Evolutionary conservation across 2,329 filamentous ascomycete genomes (phyloP).

Genomic region (Elsinoe arachidis): DNA sequence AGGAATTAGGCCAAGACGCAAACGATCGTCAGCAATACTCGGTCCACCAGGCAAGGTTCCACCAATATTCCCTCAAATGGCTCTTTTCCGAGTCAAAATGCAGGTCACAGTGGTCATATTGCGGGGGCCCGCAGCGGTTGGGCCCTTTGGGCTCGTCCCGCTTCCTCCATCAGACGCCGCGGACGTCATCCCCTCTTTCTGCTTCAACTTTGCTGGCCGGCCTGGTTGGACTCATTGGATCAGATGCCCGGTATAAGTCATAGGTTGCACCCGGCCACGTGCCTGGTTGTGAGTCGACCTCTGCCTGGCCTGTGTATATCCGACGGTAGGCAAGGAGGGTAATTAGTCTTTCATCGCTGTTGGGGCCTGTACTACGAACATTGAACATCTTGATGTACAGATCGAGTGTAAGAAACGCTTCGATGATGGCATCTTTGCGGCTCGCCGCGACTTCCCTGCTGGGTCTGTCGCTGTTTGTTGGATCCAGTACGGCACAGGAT

Average conservation of each 20-base stretch:
- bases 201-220: background rate
- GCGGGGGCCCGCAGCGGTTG: background rate
- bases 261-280: conserved; percentile 6
- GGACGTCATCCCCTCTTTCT: background rate
- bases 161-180: background rate
- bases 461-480: background rate
- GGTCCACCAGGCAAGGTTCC: background rate
- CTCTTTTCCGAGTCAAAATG: background rate
- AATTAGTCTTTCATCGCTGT: background rate
- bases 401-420: background rate
- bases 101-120: background rate
- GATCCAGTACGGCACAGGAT: background rate
- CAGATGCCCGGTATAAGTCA: background rate
- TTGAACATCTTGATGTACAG: background rate
- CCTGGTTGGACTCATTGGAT: too few relatives aligned
- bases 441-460: background rate
- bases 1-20: background rate
- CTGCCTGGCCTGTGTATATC: background rate
- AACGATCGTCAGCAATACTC: background rate
- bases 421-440: background rate
- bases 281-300: background rate
- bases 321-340: conserved; percentile 3
- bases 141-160: background rate
- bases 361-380: background rate
- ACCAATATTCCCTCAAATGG: background rate